Evolutionary conservation across 768 basidiomycete genomes (phyloP).

Genomic region (Ramaria sp.): DNA sequence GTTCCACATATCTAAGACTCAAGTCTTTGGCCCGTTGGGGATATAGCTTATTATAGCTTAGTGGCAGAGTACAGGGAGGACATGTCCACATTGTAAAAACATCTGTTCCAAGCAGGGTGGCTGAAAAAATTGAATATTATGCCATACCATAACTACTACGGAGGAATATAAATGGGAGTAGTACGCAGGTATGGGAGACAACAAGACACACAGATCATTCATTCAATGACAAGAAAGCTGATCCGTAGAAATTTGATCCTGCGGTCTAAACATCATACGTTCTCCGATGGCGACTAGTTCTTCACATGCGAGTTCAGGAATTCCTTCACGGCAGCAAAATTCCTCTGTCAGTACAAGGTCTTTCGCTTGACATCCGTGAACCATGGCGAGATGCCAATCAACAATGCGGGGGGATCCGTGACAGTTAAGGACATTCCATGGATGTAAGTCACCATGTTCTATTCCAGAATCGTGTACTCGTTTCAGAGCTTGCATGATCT

Average conservation of each 20-base stretch:
- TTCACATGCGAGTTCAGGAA: neutral
- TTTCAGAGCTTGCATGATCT: neutral
- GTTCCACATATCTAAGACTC: neutral
- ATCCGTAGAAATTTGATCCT: neutral
- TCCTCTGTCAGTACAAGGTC: neutral
- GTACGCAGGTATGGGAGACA: no score
- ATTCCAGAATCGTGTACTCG: neutral
- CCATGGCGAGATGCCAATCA: neutral
- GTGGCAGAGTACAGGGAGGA: no score
- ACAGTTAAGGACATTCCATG: neutral
- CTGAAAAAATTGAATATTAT: no score
- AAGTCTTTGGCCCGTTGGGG: neutral
- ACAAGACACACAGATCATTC: no score
- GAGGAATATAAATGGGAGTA: no score
- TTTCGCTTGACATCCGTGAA: neutral
- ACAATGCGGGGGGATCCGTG: neutral
- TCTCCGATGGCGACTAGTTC: neutral
- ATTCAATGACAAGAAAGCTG: neutral
- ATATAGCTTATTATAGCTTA: no score
- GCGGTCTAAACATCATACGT: neutral
- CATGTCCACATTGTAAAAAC: no score
- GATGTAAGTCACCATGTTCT: neutral
- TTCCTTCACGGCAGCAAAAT: neutral
- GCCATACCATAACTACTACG: no score
- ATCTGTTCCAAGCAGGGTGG: no score